A percentile compares a stretch with the other conserved stretches of the same genome.
phyloP scores from a whole-genome alignment of 176 grass and related monocot species.

The Paspalum notatum region DNA sequence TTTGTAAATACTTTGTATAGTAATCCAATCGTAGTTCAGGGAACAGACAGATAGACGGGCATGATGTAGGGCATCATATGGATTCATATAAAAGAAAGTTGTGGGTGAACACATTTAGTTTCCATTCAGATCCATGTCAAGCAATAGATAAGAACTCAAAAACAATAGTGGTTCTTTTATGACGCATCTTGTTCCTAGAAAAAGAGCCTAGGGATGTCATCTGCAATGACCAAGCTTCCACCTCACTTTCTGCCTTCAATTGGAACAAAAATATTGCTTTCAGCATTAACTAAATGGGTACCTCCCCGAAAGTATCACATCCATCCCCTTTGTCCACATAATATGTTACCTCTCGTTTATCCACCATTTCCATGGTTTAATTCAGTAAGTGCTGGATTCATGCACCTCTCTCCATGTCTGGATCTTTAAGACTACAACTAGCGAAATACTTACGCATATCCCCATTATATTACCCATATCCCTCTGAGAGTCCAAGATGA shows the following conservation, averaged over 20 bases:
- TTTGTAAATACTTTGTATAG: not conserved
- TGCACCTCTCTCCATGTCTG: not conserved
- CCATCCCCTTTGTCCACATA: constrained; percentile 22
- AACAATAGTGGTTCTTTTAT: not conserved
- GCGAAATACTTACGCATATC: constrained; percentile 14
- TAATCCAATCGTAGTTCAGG: not conserved
- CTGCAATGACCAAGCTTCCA: not conserved
- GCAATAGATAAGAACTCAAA: not conserved
- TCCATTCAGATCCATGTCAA: constrained; percentile 20
- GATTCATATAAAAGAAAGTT: constrained; percentile 13
- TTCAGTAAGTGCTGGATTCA: constrained; percentile 6
- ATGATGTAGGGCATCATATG: not conserved
- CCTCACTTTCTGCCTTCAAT: constrained; percentile 39
- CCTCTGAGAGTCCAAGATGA: constrained; percentile 27
- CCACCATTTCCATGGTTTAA: constrained; percentile 18
- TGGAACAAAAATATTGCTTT: constrained; percentile 11
- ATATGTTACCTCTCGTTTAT: not conserved
- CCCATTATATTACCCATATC: constrained; percentile 29
- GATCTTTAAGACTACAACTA: not conserved
- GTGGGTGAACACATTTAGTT: not conserved
- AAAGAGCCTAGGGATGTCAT: constrained; percentile 26
- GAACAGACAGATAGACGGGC: not conserved
- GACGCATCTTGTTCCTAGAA: constrained; percentile 4
- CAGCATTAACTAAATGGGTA: constrained; percentile 21
- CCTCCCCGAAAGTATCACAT: constrained; percentile 9